Conservation (phyloP, 306 rosid genomes). For the Corylus heterophylla region DNA sequence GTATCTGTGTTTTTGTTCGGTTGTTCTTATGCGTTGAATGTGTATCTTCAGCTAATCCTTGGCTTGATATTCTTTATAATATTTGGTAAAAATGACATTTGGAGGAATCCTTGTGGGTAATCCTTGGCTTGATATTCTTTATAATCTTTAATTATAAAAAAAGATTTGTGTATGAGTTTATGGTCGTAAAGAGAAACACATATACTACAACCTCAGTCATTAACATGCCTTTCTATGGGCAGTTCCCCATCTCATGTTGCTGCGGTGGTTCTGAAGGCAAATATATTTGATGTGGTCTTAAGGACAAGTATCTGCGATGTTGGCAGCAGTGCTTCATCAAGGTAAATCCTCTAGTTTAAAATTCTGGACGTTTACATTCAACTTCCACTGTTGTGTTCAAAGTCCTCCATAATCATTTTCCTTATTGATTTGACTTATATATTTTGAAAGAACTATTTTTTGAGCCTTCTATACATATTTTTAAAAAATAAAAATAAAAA, state of each 20-base stretch:
- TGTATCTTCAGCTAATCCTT: neutral
- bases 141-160: neutral
- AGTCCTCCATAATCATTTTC: too few relatives aligned
- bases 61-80: neutral
- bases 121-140: neutral
- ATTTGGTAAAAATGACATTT: neutral
- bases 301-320: constrained; percentile 42
- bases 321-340: constrained; percentile 47
- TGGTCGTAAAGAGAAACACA: neutral
- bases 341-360: constrained; percentile 45
- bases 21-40: constrained; percentile 15
- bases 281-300: constrained; percentile 61
- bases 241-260: constrained; percentile 79
- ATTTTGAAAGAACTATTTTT: constrained; percentile 8
- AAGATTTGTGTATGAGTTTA: neutral
- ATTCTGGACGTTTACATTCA: neutral
- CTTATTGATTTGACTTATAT: neutral
- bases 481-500: too few relatives aligned
- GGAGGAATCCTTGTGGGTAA: neutral
- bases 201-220: neutral
- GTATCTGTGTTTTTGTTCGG: constrained; percentile 39
- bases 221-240: constrained; percentile 25
- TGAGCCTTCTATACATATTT: neutral
- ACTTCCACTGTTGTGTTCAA: too few relatives aligned
- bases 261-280: constrained; percentile 60